A percentile compares a stretch with the other conserved stretches of the same genome.
Evolutionary conservation across 2,329 filamentous ascomycete genomes (phyloP).

Genomic region (Apiospora marii): DNA sequence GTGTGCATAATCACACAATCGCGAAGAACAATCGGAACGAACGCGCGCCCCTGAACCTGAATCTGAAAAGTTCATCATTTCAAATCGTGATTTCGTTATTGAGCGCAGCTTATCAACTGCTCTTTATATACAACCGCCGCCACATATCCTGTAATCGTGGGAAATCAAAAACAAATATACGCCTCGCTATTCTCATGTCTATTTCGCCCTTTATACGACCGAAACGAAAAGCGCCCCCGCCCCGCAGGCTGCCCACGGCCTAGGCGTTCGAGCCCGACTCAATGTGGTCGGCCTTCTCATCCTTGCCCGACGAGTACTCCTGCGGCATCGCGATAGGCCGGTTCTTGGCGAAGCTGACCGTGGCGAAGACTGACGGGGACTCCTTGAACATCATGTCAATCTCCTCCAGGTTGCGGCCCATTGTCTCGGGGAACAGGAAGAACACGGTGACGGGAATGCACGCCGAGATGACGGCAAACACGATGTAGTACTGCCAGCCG

Average conservation of each 20-base stretch:
- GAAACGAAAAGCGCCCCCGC: neutral
- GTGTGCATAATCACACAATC: neutral
- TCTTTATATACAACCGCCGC: neutral
- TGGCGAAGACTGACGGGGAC: constrained; percentile 45
- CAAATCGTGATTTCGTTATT: neutral
- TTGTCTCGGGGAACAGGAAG: constrained; percentile 58
- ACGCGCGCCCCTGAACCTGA: neutral
- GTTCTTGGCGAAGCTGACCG: constrained; percentile 47
- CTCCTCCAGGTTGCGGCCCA: constrained; percentile 57
- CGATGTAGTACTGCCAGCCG: constrained; percentile 59
- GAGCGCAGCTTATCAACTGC: neutral
- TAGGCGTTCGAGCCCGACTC: constrained; percentile 21
- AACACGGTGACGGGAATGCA: constrained; percentile 54
- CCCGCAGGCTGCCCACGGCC: neutral
- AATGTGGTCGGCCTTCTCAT: constrained; percentile 34
- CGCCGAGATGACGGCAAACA: constrained; percentile 55
- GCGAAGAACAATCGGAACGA: neutral
- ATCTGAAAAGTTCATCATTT: neutral
- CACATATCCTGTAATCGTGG: neutral
- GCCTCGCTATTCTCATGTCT: neutral
- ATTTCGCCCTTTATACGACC: neutral
- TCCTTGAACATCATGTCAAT: constrained; percentile 54
- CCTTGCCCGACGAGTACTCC: constrained; percentile 38
- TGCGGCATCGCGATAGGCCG: constrained; percentile 43
- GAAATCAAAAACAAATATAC: neutral